Percentiles rank a stretch among this genome's conserved stretches.
These are phyloP conservation scores for Fusarium haematococcum DNA, from an alignment of 2,329 filamentous ascomycete genomes.

Conservation along the genomic window DNA sequence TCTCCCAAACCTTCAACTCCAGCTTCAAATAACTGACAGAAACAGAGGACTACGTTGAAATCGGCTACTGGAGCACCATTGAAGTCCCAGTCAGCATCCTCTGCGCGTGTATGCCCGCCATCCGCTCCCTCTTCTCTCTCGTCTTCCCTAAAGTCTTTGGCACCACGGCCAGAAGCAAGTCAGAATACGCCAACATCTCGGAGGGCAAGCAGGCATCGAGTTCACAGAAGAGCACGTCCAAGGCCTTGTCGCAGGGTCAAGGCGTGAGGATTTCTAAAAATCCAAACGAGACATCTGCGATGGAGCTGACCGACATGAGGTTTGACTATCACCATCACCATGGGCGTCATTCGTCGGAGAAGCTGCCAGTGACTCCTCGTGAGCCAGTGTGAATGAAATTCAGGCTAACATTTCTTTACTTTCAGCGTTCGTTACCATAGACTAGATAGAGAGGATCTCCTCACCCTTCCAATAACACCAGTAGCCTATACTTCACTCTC, in stretches of 20 bases:
- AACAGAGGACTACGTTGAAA: slow-evolving; percentile 41
- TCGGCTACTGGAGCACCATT: slow-evolving; percentile 45
- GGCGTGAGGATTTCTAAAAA: neutral
- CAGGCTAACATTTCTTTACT: neutral
- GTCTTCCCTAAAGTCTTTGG: slow-evolving; percentile 34
- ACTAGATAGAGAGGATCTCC: neutral
- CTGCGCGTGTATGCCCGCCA: slow-evolving; percentile 46
- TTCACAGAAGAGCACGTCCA: neutral
- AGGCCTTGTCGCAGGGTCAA: neutral
- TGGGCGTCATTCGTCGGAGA: slow-evolving; percentile 1
- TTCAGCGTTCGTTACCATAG: neutral
- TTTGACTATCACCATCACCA: neutral
- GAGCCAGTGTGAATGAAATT: slow-evolving; percentile 16
- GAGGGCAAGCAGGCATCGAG: neutral
- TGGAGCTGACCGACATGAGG: slow-evolving; percentile 11
- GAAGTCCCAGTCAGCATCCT: slow-evolving; percentile 47
- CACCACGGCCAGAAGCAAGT: slow-evolving; percentile 16
- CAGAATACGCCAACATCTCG: slow-evolving; percentile 31
- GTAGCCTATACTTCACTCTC: neutral
- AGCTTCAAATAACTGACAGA: neutral
- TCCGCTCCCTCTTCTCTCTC: slow-evolving; percentile 29
- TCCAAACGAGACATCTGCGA: neutral
- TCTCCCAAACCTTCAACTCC: accelerated
- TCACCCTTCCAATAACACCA: neutral
- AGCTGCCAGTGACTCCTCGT: neutral